Evolutionary conservation across 345 rosid genomes (phyloP), one percentile per base, ranked within the genome.

Genomic region (Syzygium aqueum): DNA sequence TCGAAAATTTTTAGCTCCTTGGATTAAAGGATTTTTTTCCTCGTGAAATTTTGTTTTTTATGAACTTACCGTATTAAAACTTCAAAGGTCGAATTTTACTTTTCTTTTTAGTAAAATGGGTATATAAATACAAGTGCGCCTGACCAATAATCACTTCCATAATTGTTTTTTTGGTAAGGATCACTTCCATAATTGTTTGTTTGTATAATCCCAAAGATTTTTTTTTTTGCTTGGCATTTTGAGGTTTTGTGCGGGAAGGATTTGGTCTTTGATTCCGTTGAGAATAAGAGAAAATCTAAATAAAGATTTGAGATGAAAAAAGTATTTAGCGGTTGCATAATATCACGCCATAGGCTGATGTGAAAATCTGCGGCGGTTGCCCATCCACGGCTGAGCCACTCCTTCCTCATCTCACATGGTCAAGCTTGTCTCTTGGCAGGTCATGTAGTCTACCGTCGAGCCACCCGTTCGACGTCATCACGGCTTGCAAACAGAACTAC

Each of bases 281-380:
- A 43, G 46, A 43, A 43, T 43, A 43, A 1, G 46, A 43, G 46
- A 43, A 43, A 43, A 43, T 43, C 7, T 6, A 43, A 43, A 43
- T 5, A 43, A 43, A 43, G 46, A 43, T 43, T 43, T 43, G 46
- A 43, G 46, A 43, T 7, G 46, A 43, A 43, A 40, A 43, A 43
- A 51, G 52, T 51, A 59, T 27, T 12, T 27, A n/a, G n/a, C n/a
- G 73, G 2, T 61, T 6, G n/a, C 19, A 30, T n/a, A 6, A n/a
- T 61, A 3, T 4, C 10, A 14, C 17, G 1, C 13, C 19, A 61
- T 3, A 30, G 73, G 73, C 7, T 0, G 1, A n/a, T 1, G 8
- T 61, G 19, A 61, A 61, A 61, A 61, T n/a, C 19, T 30, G 13
- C 4, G 6, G 13, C 2, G 19, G 4, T 59, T 1, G 67, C 67